Conservation (phyloP, 2,329 filamentous ascomycete species). For the Eutypella sp. region DNA sequence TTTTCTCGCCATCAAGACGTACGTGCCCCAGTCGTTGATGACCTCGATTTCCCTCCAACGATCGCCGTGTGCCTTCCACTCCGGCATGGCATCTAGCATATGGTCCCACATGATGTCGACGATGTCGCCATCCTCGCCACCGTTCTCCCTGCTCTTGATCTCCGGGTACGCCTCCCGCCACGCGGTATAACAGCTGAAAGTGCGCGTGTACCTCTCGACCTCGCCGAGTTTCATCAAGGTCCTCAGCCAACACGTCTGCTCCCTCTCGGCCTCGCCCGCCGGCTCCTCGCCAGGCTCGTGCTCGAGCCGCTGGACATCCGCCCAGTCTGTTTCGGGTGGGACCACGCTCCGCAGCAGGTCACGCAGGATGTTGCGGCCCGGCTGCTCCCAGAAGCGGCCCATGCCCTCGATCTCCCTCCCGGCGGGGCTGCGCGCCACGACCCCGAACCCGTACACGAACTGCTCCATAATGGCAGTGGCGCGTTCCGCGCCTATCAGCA, state of each 20-base stretch:
- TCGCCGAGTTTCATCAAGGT: conserved; percentile 51
- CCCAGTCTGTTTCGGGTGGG: conserved; percentile 48
- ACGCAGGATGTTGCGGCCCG: conserved; percentile 51
- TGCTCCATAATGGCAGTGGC: conserved; percentile 49
- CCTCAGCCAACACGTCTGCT: conserved; percentile 51
- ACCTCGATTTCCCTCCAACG: conserved; percentile 50
- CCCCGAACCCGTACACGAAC: conserved; percentile 49
- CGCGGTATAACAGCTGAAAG: conserved; percentile 54
- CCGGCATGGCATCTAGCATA: conserved; percentile 48
- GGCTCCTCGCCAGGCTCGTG: conserved; percentile 50
- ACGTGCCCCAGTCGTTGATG: conserved; percentile 57
- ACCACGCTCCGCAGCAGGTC: conserved; percentile 45
- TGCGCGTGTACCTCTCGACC: conserved; percentile 56
- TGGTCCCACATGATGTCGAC: conserved; percentile 58
- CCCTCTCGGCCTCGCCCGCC: conserved; percentile 27
- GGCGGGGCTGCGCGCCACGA: conserved; percentile 27
- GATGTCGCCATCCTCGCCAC: conserved; percentile 55
- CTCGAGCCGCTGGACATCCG: conserved; percentile 45
- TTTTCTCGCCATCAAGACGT: conserved; percentile 51
- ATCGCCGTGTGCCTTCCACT: conserved; percentile 44
- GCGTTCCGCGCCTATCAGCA: conserved; percentile 47
- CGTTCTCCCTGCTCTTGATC: conserved; percentile 42
- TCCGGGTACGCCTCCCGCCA: conserved; percentile 55
- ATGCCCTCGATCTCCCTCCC: conserved; percentile 40
- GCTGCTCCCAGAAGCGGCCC: conserved; percentile 57